A percentile compares a stretch with the other conserved stretches of the same genome.
Evolutionary conservation across 2,329 filamentous ascomycete species (phyloP).

Genomic region (Pseudocercospora vitis): DNA sequence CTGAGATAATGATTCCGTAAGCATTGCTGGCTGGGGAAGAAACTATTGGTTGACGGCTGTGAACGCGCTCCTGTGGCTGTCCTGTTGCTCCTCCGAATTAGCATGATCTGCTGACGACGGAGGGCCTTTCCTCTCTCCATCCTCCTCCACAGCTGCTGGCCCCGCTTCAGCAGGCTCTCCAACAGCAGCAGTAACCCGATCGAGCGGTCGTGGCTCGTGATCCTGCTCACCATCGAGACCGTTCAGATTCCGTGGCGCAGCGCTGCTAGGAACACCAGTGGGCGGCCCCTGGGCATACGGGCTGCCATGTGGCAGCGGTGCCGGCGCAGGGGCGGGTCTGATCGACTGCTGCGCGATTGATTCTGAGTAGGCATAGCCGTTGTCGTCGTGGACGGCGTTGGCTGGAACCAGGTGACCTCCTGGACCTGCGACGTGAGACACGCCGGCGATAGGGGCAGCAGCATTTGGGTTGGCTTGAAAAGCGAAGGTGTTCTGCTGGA

Average conservation of each 20-base stretch:
- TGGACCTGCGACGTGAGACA: slow-evolving; percentile 18
- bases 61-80: slow-evolving; percentile 8
- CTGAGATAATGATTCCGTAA: too few relatives aligned
- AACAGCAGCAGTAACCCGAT: background rate
- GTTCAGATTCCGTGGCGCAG: slow-evolving; percentile 6
- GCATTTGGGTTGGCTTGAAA: background rate
- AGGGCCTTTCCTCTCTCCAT: slow-evolving; percentile 5
- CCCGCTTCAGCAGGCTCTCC: slow-evolving; percentile 8
- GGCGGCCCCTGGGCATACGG: slow-evolving; percentile 21
- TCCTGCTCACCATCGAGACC: slow-evolving; percentile 6
- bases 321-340: slow-evolving; percentile 1
- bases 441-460: background rate
- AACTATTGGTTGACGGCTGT: slow-evolving; percentile 15
- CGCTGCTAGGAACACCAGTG: slow-evolving; percentile 22
- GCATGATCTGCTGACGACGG: background rate
- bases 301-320: slow-evolving; percentile 25
- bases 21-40: too few relatives aligned
- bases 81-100: slow-evolving; percentile 5
- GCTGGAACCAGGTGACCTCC: slow-evolving; percentile 16
- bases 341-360: background rate
- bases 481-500: slow-evolving; percentile 15
- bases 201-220: slow-evolving; percentile 3
- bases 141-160: slow-evolving; percentile 1
- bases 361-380: slow-evolving; percentile 10
- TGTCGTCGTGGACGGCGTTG: slow-evolving; percentile 21